phyloP scores from a whole-genome alignment of 176 grass and related monocot species.

The Echinochloa phyllopogon region DNA sequence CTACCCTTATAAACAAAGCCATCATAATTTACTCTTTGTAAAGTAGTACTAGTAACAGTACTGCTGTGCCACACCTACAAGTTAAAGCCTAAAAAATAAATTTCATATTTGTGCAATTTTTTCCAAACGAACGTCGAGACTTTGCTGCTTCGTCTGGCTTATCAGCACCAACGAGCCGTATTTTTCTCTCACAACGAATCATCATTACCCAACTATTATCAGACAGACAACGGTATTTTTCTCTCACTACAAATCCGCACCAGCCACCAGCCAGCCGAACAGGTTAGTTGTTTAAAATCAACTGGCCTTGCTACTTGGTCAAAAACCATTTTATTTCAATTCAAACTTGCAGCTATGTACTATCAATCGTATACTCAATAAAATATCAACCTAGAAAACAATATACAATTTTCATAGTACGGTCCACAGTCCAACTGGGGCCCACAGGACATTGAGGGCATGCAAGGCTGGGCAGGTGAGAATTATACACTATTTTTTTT shows the following conservation, averaged over 20 bases:
- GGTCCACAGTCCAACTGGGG: conserved; percentile 9
- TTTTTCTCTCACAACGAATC: no score
- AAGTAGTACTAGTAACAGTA: conserved; percentile 49
- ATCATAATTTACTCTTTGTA: conserved; percentile 46
- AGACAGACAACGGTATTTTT: no score
- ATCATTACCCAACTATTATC: no score
- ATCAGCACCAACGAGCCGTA: no score
- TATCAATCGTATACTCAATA: neutral
- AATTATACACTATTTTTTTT: conserved; percentile 42
- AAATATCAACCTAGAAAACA: conserved; percentile 29
- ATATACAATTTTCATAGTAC: conserved; percentile 21
- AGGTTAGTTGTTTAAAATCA: neutral
- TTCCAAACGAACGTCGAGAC: neutral
- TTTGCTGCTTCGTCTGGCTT: no score
- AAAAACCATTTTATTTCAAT: conserved; percentile 30
- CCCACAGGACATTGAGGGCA: conserved; percentile 51
- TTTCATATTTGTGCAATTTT: neutral
- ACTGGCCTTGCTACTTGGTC: neutral
- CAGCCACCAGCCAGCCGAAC: no score
- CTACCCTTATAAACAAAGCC: conserved; percentile 47
- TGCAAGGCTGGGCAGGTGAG: conserved; percentile 48
- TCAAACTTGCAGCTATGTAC: conserved; percentile 21
- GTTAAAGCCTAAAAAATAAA: neutral
- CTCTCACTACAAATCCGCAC: no score
- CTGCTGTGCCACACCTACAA: conserved; percentile 12